Base-by-base conservation (phyloP, 1,284 basidiomycete genomes). In the Pascua guehoae region DNA sequence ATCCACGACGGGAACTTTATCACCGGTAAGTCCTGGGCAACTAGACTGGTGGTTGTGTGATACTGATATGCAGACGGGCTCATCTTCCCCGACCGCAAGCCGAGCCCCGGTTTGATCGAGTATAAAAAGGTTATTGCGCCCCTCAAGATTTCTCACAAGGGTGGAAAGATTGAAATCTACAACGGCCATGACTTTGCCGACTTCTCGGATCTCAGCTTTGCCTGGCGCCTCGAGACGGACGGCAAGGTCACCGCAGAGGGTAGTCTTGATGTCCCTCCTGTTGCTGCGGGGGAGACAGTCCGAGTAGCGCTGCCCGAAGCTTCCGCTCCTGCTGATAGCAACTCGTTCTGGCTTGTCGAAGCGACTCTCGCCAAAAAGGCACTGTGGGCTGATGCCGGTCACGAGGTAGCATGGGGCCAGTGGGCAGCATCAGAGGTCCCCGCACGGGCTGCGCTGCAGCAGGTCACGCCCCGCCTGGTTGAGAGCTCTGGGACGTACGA, bases 1-100 rank as follows among this genome's bases (percentile, higher is more conserved):
- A 63, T 62, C 41, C 60, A 67, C 45, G 66, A 63, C 47, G 54
- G 54, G 37, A 67, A 66, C 55, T 67, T 67, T 51, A 49, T 64
- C 41, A 58, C 56, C 24, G 24, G 24, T 32, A 7, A 32, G 24
- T 32, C 7, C 7, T 32, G 24, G 24, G 24, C 4, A 32, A 16
- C 4, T 41, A 41, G 47, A 48, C 12, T n/a, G 40, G 11, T 41
- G 8, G 3, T 17, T 17, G 44, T 57, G 24, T 7, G 24, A 7
- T 32, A 32, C 24, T 32, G 24, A 32, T 24, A 7, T 32, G 7
- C 7, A 32, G 66, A 67, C 46, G 66, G 66, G 4, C 57, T 67
- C 3, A 12, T 67, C 10, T 67, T 67, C 53, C 66, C 66, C 9
- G 49, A 67, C 56, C 57, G 66, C 41, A 57, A 49, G 16, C 62